Evolutionary conservation across 225 moss, liverwort and hornwort species (phyloP).

Genomic region (Climacium dendroides): DNA sequence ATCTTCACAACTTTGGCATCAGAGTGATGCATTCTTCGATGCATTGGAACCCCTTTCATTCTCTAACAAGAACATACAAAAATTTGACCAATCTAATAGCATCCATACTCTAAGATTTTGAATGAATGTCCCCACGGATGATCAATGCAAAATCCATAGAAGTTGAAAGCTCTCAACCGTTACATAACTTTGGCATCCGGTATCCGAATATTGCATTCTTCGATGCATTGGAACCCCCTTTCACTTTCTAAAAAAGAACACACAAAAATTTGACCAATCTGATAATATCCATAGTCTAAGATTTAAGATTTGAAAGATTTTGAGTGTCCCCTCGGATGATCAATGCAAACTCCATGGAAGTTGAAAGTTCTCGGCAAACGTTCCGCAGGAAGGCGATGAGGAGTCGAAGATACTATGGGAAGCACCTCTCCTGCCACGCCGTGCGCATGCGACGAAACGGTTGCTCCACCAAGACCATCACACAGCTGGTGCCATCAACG

Average conservation of each 20-base stretch:
- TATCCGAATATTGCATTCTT: background rate
- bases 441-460: conserved; percentile 33
- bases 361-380: background rate
- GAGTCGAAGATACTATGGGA: conserved; percentile 5
- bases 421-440: conserved; percentile 23
- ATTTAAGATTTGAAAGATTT: background rate
- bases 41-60: background rate
- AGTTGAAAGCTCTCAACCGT: background rate
- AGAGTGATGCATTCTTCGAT: background rate
- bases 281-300: too few species aligned
- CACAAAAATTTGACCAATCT: background rate
- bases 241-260: background rate
- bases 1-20: background rate
- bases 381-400: conserved; percentile 24
- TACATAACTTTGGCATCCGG: background rate
- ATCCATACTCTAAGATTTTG: background rate
- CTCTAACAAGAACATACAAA: too few species aligned
- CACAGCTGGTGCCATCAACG: background rate
- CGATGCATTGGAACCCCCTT: background rate
- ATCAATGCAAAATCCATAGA: background rate
- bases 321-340: background rate
- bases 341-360: background rate
- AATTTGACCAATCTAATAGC: background rate
- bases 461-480: conserved; percentile 1
- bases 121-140: background rate